Conservation (phyloP, 306 rosid genomes). For the Cucumis melo region DNA sequence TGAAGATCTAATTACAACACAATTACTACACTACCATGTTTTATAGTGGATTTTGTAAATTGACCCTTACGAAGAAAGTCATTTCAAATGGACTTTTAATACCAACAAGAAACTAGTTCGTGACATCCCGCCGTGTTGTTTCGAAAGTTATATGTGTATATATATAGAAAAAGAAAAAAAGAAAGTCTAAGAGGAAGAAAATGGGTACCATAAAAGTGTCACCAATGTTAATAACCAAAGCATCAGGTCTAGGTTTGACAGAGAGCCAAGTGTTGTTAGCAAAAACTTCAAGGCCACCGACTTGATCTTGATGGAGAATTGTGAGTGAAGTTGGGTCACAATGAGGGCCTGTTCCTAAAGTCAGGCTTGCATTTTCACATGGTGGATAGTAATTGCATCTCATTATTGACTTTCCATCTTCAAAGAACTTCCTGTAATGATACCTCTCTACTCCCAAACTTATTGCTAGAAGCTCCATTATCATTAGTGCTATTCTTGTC, state of each 20-base stretch:
- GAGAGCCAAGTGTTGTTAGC: slow-evolving; percentile 41
- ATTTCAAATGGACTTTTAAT: no score
- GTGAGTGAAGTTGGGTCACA: slow-evolving; percentile 71
- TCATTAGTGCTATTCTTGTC: slow-evolving; percentile 25
- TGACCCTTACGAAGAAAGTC: no score
- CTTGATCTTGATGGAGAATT: slow-evolving; percentile 74
- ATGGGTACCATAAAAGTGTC: slow-evolving; percentile 51
- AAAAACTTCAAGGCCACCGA: slow-evolving; percentile 60
- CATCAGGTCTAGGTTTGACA: slow-evolving; percentile 48
- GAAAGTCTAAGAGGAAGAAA: no score
- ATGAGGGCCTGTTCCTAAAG: slow-evolving; percentile 75
- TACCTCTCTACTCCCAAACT: slow-evolving; percentile 49
- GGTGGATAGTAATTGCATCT: slow-evolving; percentile 71
- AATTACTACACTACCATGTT: no score
- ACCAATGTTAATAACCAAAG: slow-evolving; percentile 58
- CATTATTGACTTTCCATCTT: slow-evolving; percentile 66
- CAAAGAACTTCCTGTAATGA: slow-evolving; percentile 32
- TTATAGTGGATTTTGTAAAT: no score
- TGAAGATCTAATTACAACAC: no score
- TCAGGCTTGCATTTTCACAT: slow-evolving; percentile 34
- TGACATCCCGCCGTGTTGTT: no score
- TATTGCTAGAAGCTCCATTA: slow-evolving; percentile 55
- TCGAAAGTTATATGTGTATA: no score
- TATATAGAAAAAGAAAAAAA: no score
- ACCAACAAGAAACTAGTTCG: no score